Evolutionary conservation across 495 filamentous ascomycete species (phyloP), one percentile per base, ranked within the genome.

Genomic region (Hypoxylon lienhwacheense): DNA sequence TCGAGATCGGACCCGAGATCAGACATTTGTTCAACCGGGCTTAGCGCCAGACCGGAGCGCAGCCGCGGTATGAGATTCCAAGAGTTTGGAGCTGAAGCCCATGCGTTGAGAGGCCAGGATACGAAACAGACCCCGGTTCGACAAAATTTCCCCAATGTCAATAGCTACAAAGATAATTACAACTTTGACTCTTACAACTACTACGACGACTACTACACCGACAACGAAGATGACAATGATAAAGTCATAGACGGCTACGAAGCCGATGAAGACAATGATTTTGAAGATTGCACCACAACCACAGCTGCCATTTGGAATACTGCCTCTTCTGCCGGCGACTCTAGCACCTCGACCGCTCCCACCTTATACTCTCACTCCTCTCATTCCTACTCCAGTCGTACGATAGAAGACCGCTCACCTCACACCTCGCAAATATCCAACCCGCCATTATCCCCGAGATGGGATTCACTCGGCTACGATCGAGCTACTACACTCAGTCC

Each of bases 391-490:
- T 58, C 50, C 41, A 65, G 46, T 57, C 40, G 45, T 24, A 47
- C 17, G 7, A 24, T 53, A 55, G 55, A 61, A 17, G 52, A 59
- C 24, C 48, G 26, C 49, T 58, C 64, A 12, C 21, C 52, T 49
- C 52, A 40, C 26, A 61, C 55, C 35, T 53, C 29, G 57, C 63
- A 49, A 47, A 28, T 57, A 51, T 53, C 62, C 39, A 53, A 63
- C 37, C 51, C 66, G 29, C 67, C 70, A 6, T 29, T 66, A 20
- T 77, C 74, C 4, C 67, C 74, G 10, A 67, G 73, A 46, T 77
- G 74, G 70, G 73, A 76, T 37, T 74, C 75, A 29, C 61, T 74
- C 5, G 44, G 42, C 33, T 61, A 67, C 53, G 42, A 57, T 16
- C 57, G 45, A 31, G 10, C 49, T 26, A 22, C 35, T 7, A 40